A percentile compares a stretch with the other conserved stretches of the same genome.
These are phyloP conservation scores for Colletotrichum nymphaeae DNA, from an alignment of 2,329 filamentous ascomycete species.

Conservation along the genomic window DNA sequence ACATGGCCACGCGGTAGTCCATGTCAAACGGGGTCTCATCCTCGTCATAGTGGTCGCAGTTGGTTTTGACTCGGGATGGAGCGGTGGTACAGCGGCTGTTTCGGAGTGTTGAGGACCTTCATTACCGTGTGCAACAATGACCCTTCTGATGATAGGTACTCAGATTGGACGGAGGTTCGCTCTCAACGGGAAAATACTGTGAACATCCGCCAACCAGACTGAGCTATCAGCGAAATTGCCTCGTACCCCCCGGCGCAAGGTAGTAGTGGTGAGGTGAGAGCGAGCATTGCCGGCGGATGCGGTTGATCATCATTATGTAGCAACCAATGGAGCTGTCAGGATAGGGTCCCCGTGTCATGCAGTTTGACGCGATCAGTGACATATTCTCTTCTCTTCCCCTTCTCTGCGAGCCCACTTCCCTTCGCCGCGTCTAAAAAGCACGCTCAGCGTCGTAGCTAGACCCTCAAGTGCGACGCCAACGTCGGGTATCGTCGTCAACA, in stretches of 20 bases:
- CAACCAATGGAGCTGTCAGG: constrained; percentile 44
- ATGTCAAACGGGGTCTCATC: constrained; percentile 6
- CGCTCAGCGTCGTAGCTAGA: constrained; percentile 36
- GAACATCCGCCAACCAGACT: neutral
- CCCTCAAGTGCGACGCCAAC: constrained; percentile 3
- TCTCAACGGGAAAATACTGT: neutral
- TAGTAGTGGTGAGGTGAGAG: neutral
- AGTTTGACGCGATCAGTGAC: constrained; percentile 49
- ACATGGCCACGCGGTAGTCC: constrained; percentile 27
- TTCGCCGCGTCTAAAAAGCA: constrained; percentile 43
- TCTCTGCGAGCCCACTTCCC: constrained; percentile 36
- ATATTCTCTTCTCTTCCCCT: constrained; percentile 29
- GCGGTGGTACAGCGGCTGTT: constrained; percentile 7
- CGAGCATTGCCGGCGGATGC: constrained; percentile 24
- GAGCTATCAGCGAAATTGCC: neutral
- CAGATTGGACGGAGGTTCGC: neutral
- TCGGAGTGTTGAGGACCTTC: constrained; percentile 19
- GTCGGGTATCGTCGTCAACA: constrained; percentile 21
- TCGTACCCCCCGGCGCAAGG: neutral
- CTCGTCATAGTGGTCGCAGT: neutral
- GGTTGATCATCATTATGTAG: constrained; percentile 15
- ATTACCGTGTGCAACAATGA: constrained; percentile 3
- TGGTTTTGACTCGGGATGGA: constrained; percentile 10
- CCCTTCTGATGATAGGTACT: neutral
- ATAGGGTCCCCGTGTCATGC: constrained; percentile 46